Evolutionary conservation across 768 basidiomycete genomes (phyloP).

Genomic region (Rhizopogon vesiculosus): DNA sequence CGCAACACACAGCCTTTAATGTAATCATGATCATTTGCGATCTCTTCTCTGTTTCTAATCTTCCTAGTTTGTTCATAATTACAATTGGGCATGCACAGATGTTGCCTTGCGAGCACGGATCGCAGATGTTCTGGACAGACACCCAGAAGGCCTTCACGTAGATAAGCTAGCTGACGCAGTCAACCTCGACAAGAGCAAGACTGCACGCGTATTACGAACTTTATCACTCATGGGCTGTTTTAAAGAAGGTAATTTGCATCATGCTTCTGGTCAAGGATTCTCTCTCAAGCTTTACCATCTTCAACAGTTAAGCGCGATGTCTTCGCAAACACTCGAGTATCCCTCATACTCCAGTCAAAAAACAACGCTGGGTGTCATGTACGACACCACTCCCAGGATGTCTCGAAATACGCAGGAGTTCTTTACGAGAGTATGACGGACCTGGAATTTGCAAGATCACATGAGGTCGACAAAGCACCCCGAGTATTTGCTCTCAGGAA

Average conservation of each 20-base stretch:
- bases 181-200: conserved; percentile 21
- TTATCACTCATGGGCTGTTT: conserved; percentile 29
- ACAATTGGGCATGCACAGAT: conserved; percentile 21
- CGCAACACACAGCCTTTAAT: conserved; percentile 22
- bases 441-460: conserved; percentile 18
- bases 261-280: background rate
- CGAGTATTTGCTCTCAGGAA: conserved; percentile 12
- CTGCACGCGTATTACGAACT: conserved; percentile 23
- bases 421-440: conserved; percentile 21
- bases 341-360: conserved; percentile 17
- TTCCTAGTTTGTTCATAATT: conserved; percentile 12
- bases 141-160: conserved; percentile 19
- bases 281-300: background rate
- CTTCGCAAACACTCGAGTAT: conserved; percentile 31
- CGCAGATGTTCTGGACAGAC: conserved; percentile 17
- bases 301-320: conserved; percentile 20
- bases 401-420: conserved; percentile 8
- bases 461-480: conserved; percentile 15
- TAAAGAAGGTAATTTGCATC: conserved; percentile 16
- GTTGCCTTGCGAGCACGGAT: conserved; percentile 20
- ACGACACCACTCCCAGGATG: conserved; percentile 6
- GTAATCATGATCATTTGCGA: conserved; percentile 3
- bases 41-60: background rate
- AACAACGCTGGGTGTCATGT: background rate
- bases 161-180: conserved; percentile 19